These are phyloP conservation scores for Metarhizium rileyi DNA, from an alignment of 2,329 filamentous ascomycete genomes.

Conservation along the genomic window DNA sequence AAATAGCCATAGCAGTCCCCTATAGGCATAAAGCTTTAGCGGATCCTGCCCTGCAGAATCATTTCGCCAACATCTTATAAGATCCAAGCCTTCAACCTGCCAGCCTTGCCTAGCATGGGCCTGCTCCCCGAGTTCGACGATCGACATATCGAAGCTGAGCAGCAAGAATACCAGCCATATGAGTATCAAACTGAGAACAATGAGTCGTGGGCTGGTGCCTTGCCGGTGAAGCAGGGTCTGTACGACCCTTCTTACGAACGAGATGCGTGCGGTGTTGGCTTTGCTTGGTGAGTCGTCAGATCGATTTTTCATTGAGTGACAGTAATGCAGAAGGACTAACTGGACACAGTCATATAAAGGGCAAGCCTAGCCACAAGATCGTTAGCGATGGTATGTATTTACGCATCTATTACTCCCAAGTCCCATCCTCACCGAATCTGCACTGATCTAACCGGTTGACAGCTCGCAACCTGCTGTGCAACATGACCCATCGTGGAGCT, in stretches of 20 bases:
- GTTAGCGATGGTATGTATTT: slow-evolving; percentile 79
- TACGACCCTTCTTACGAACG: slow-evolving; percentile 96
- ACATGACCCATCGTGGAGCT: slow-evolving; percentile 99
- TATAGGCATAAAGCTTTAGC: slow-evolving; percentile 3
- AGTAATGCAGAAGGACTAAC: slow-evolving; percentile 12
- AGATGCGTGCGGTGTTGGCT: slow-evolving; percentile 98
- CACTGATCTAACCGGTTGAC: not conserved
- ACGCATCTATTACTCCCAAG: not conserved
- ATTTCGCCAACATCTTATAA: not conserved
- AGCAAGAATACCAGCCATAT: slow-evolving; percentile 58
- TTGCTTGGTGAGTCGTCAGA: slow-evolving; percentile 70
- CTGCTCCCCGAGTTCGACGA: slow-evolving; percentile 57
- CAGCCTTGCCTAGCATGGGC: slow-evolving; percentile 58
- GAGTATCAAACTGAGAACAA: slow-evolving; percentile 84
- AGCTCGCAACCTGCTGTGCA: slow-evolving; percentile 71
- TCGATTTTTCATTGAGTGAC: too few relatives aligned
- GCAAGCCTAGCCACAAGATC: slow-evolving; percentile 94
- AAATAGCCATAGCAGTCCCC: slow-evolving; percentile 3
- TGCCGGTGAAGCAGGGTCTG: slow-evolving; percentile 96
- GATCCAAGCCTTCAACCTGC: slow-evolving; percentile 1
- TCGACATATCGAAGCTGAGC: slow-evolving; percentile 53
- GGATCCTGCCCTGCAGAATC: slow-evolving; percentile 2
- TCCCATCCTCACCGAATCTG: not conserved
- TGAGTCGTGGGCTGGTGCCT: slow-evolving; percentile 80
- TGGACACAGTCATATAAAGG: slow-evolving; percentile 77